Evolutionary conservation across 192 early-diverging fungal genomes (phyloP), one percentile per base, ranked within the genome.

Genomic region (Podila minutissima): DNA sequence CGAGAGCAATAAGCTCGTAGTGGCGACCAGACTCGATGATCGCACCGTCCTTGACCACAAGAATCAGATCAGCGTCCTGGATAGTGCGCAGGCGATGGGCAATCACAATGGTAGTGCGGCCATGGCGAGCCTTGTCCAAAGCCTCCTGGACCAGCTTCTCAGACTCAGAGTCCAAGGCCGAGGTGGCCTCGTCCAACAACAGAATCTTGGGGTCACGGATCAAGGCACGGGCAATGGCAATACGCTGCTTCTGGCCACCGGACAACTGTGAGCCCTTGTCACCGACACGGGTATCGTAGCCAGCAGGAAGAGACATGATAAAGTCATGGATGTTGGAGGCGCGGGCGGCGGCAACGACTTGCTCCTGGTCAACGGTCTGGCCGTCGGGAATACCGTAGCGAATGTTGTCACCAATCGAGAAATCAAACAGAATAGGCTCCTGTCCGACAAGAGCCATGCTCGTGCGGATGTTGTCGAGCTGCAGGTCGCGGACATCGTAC

Each of bases 111-210:
- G 95, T 95, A 0, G 95, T 96, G 17, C 95, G 78, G 11, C 95
- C 95, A 69, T 84, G 50, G 1, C 92, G 84, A 4, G 87, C 90
- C 46, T 35, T 62, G 69, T 96, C 95, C 60, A 97, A 83, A 4
- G 95, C 95, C 41, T 87, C 85, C 77, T 96, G 95, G 12, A 97
- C 95, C 5, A 93, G 78, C 62, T 77, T 88, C 84, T 97, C 95
- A 62, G 90, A 91, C 72, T 92, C 89, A 22, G 93, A 93, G 71
- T 97, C 95, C 37, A 97, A 75, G 0, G 95, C 94, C 10, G 89
- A 90, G 0, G 95, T 95, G 0, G 95, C 95, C 83, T 97, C 95
- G 69, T 97, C 95, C 17, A 97, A 74, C 58, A 96, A 71, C 75
- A 96, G 75, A 63, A 96, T 87, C 72, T 85, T 79, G 33, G 92